A percentile compares a stretch with the other conserved stretches of the same genome.
Evolutionary conservation across 139 green algal species (phyloP).

Genomic region (Auxenochlorella pyrenoidosa): DNA sequence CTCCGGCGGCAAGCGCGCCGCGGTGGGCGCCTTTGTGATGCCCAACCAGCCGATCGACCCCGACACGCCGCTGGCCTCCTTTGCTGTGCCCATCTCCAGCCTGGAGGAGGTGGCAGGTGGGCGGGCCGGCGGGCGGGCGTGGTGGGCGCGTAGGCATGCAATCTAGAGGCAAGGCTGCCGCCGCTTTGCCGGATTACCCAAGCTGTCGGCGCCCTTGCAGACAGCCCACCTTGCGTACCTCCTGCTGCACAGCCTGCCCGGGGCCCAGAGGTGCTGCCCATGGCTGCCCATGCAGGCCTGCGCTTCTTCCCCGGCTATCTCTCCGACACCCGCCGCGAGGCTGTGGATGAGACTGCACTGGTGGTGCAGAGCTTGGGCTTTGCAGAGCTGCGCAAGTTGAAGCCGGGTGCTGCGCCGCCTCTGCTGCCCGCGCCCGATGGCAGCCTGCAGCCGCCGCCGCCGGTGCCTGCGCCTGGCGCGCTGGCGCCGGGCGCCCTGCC

Average conservation of each 20-base stretch:
- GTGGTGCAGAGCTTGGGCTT: constrained; percentile 60
- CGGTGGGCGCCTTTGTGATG: constrained; percentile 88
- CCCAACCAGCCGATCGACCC: constrained; percentile 83
- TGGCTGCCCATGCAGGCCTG: constrained; percentile 51
- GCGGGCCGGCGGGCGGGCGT: neutral
- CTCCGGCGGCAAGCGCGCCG: constrained; percentile 26
- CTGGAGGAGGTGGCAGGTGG: constrained; percentile 78
- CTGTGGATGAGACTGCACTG: constrained; percentile 67
- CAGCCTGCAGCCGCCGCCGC: neutral
- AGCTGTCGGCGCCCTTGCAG: too few relatives aligned
- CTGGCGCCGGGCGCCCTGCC: neutral
- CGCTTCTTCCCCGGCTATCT: constrained; percentile 76
- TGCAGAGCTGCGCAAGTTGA: constrained; percentile 47
- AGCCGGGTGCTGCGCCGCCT: constrained; percentile 34
- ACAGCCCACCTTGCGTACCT: too few relatives aligned
- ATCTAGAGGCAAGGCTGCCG: too few relatives aligned
- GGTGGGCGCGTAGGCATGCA: too few relatives aligned
- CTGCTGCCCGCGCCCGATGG: constrained; percentile 11
- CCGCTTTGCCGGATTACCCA: too few relatives aligned
- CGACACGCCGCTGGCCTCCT: constrained; percentile 74
- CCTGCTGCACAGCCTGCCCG: too few relatives aligned
- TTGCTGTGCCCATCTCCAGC: constrained; percentile 75
- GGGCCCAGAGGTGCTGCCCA: too few relatives aligned
- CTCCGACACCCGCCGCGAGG: constrained; percentile 47
- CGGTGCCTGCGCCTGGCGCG: neutral